Conservation (phyloP, 75 land plant genomes). For the Gnetum montanum region DNA sequence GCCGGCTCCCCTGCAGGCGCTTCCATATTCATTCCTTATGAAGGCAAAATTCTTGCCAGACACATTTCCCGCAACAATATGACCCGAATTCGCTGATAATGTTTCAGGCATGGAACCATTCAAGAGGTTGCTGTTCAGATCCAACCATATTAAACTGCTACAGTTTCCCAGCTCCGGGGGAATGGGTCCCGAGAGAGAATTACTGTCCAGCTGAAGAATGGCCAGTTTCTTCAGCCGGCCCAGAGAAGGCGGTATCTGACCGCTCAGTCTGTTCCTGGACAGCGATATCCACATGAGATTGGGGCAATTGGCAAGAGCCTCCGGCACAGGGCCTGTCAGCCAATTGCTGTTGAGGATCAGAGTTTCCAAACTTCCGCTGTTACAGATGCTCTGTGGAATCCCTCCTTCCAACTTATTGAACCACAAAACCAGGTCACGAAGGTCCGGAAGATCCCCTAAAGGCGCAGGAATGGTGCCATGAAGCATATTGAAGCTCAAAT, state of each 20-base stretch:
- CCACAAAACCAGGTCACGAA: conserved; percentile 51
- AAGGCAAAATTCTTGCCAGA: conserved; percentile 45
- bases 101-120: conserved; percentile 46
- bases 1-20: conserved; percentile 50
- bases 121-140: conserved; percentile 55
- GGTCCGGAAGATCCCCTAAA: conserved; percentile 40
- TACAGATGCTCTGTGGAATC: conserved; percentile 51
- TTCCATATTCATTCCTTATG: conserved; percentile 49
- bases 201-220: conserved; percentile 56
- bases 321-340: conserved; percentile 54
- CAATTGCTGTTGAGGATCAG: conserved; percentile 69
- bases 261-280: conserved; percentile 60
- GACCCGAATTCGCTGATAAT: conserved; percentile 47
- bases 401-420: conserved; percentile 64
- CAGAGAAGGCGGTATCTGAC: conserved; percentile 53
- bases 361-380: conserved; percentile 35
- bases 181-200: conserved; percentile 58
- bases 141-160: conserved; percentile 52
- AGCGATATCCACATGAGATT: conserved; percentile 52
- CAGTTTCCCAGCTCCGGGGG: conserved; percentile 63
- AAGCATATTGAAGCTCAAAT: conserved; percentile 53
- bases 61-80: conserved; percentile 33
- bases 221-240: conserved; percentile 49
- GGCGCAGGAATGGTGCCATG: conserved; percentile 32
- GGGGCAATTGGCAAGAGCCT: conserved; percentile 29